Base-by-base conservation (phyloP, 202 grass and related monocot species). In the Eragrostis tef region DNA sequence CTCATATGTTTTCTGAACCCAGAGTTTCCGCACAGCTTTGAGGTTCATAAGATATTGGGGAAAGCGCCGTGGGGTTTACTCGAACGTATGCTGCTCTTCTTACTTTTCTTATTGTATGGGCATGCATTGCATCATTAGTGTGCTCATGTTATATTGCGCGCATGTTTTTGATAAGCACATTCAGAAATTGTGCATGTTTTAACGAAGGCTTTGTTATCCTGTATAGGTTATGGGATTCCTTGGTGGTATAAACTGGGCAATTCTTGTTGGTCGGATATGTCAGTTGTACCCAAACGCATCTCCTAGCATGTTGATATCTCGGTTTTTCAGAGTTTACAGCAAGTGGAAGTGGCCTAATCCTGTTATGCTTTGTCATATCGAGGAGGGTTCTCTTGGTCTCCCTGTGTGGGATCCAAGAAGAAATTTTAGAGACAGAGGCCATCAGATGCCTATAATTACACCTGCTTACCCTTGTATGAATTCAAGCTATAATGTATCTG, bases 381-480 rank as follows among this genome's bases (percentile, higher is more conserved):
- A 96, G 73, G 93, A 99, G 67, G 83, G 88, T 75, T 64, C 85
- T 86, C 85, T 99, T 81, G 90, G 90, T 57, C 89, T 95, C 31
- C 78, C 85, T 85, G 89, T 99, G 53, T 99, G 96, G 96, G 96
- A 99, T 84, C 96, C 93, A 64, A 92, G 96, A 74, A 93, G 83
- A 86, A 93, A 96, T 80, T 96, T 81, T 49, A 95, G 85, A 81
- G 96, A 99, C 61, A 95, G 90, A 75, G 79, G 84, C 20, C 96
- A 99, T 71, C 85, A 87, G 15, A 99, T 99, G 96, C 96, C 96
- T 77, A 95, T 99, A 71, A 99, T 99, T 81, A 99, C 96, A 64
- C 96, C 96, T 15, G 92, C 96, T 54, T 99, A 95, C 89, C 96
- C 96, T 78, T 84, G 88, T 85, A 99, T 99, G 96, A 99, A 99